A percentile compares a stretch with the other conserved stretches of the same genome.
Evolutionary conservation across 2,329 filamentous ascomycete genomes (phyloP).

Genomic region (Phialophora expanda): DNA sequence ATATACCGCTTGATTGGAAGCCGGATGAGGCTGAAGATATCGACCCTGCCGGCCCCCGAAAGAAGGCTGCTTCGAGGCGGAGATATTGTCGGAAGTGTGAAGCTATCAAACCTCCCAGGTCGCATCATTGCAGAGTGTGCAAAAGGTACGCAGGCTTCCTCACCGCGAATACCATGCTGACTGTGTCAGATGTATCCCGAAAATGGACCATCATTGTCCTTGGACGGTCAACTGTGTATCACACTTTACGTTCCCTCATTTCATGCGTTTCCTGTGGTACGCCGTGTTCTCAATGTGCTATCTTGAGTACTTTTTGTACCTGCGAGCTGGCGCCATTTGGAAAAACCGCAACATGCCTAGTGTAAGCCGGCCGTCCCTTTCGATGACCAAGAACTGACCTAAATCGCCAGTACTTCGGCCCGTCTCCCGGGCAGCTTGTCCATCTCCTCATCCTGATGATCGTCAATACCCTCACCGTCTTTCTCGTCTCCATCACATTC

Average conservation of each 20-base stretch:
- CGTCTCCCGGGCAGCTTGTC: constrained; percentile 56
- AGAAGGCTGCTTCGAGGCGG: constrained; percentile 42
- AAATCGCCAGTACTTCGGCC: constrained; percentile 61
- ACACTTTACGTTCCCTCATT: constrained; percentile 68
- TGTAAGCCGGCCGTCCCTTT: constrained; percentile 48
- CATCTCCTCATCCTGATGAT: constrained; percentile 62
- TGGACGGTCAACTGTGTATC: constrained; percentile 72
- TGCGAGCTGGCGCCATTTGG: constrained; percentile 61
- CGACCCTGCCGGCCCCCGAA: constrained; percentile 18
- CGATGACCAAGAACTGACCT: constrained; percentile 29
- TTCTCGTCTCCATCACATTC: constrained; percentile 61
- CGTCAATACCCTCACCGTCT: constrained; percentile 62
- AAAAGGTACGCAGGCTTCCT: constrained; percentile 53
- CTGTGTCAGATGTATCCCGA: constrained; percentile 62
- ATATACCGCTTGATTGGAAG: constrained; percentile 55
- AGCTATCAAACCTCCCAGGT: constrained; percentile 64
- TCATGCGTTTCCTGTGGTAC: constrained; percentile 67
- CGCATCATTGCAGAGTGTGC: constrained; percentile 70
- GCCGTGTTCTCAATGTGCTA: constrained; percentile 63
- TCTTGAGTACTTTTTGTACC: constrained; percentile 61
- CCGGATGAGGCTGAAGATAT: constrained; percentile 31
- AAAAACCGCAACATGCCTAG: constrained; percentile 60
- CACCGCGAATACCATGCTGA: constrained; percentile 15
- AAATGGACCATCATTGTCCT: constrained; percentile 71
- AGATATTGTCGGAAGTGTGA: constrained; percentile 68